Base-by-base conservation (phyloP, 2,329 filamentous ascomycete species). In the Fusarium equiseti region DNA sequence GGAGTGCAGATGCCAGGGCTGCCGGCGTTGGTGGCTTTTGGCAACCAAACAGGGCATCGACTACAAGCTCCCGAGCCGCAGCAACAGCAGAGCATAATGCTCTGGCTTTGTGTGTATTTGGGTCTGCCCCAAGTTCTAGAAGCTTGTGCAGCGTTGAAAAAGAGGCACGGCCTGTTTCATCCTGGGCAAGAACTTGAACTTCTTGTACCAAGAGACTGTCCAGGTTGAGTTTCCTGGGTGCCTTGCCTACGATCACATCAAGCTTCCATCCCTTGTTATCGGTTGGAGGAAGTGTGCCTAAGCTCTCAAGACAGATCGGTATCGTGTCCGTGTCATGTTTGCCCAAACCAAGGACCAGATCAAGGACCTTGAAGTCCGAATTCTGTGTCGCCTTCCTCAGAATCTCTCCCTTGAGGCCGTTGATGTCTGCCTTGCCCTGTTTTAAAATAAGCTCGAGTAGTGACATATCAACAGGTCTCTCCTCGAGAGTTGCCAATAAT, bases 351-450 rank as follows among this genome's bases (percentile, higher is more conserved):
- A 88, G 77, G 4, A 88, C 71, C 26, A 85, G 74, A 6, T 85
- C 83, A 3, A 88, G 76, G 3, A 89, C 78, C 20, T 84, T 80
- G 0, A 82, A 82, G 44, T 89, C 85, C 0, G 82, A 77, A 27
- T 84, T 81, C 11, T 75, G 71, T 3, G 82, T 77, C 2, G 85
- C 81, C 79, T 77, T 76, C 60, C 72, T 78, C 15, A 87, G 76
- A 16, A 83, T 81, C 4, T 79, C 77, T 12, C 85, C 86, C 1
- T 81, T 78, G 5, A 84, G 77, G 12, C 81, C 77, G 63, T 89
- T 89, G 58, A 88, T 77, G 61, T 89, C 85, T 4, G 85, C 86
- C 24, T 82, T 81, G 0, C 87, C 87, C 27, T 84, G 80, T 27
- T 85, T 81, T 4, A 89, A 75, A 5, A 90, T 78, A 10, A 86